Base-by-base conservation (phyloP, 2,329 filamentous ascomycete species). In the Clonostachys rosea region DNA sequence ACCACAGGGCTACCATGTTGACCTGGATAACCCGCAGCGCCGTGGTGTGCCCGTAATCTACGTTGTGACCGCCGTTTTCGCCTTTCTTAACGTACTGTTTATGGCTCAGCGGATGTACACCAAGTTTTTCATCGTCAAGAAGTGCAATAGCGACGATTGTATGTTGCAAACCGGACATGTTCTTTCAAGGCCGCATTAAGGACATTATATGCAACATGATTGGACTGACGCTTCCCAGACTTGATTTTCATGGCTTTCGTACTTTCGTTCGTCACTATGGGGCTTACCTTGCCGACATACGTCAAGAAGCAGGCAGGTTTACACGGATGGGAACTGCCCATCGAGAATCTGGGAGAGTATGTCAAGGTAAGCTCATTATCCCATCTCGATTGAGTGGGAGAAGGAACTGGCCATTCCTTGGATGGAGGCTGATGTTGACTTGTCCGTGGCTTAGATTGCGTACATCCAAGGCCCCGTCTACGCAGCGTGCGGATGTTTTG, bases 401-500 rank as follows among this genome's bases (percentile, higher is more conserved):
- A 47, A 24, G n/a, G 12, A 35, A 14, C 17, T 34, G 14, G n/a
- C 56, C 45, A 59, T 59, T 34, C 43, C 46, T 3, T 59, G 56
- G 20, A 37, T 62, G 7, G 48, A 55, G 45, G 62, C 56, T 34
- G 45, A 50, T 42, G n/a, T 11, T 12, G 6, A 45, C 5, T 30
- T 9, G 14, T 2, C 40, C 50, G 42, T 54, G 42, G 1, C 13
- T 5, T 8, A 64, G 59, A 52, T 58, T 30, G 54, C 62, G 5
- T 62, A 61, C 30, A 47, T 63, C 6, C 48, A 56, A 1, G 52
- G 56, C 1, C 54, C 55, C 7, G 50, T 69, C 20, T 70, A 65
- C 46, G 59, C 65, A n/a, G 48, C 64, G 14, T 62, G 63, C 35
- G 61, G 60, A 12, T 61, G 59, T 3, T 57, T 66, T 16, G 61